Evolutionary conservation across 495 filamentous ascomycete genomes (phyloP), one percentile per base, ranked within the genome.

Genomic region (Venustampulla echinocandica): DNA sequence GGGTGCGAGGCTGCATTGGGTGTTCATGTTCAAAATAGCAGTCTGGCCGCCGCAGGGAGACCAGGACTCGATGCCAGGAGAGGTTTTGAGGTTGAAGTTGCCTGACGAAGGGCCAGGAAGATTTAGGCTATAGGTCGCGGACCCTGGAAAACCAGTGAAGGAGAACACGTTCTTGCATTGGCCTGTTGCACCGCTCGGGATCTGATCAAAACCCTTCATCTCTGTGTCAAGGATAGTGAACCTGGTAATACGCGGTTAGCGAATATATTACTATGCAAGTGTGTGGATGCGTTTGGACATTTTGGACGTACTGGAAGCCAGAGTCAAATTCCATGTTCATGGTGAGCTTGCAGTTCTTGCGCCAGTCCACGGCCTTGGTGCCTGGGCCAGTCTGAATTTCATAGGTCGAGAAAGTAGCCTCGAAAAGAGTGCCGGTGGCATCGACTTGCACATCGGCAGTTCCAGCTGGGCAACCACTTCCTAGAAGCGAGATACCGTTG

Each of bases 281-380:
- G 9, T 10, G 17, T 10, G 24, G 9, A 10, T 30, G 27, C 27
- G 27, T 13, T 30, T 30, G 27, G 27, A 30, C 27, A 30, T 30
- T 13, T 30, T 30, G 6, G 24, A 10, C 40, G 19, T 6, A 43
- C 40, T 43, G 40, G 40, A 17, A 43, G 21, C 40, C 40, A 5
- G 19, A 28, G 19, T 23, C 22, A 28, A 43, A 43, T 28, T 43
- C 22, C 40, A 43, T n/a, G 40, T 43, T 43, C 9, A 43, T 43
- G 40, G 22, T 43, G 40, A 43, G 22, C 10, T 28, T 7, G 40
- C 40, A 43, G 40, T 43, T 43, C 40, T 43, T 43, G 40, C 40
- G 40, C n/a, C 22, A 23, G 3, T 43, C 40, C 3, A 23, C 22
- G 4, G 40, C 40, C n/a, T 15, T 18, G 13, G 21, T 14, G 40